Evolutionary conservation across 768 basidiomycete genomes (phyloP), one percentile per base, ranked within the genome.

Genomic region (Tulasnella sp.): DNA sequence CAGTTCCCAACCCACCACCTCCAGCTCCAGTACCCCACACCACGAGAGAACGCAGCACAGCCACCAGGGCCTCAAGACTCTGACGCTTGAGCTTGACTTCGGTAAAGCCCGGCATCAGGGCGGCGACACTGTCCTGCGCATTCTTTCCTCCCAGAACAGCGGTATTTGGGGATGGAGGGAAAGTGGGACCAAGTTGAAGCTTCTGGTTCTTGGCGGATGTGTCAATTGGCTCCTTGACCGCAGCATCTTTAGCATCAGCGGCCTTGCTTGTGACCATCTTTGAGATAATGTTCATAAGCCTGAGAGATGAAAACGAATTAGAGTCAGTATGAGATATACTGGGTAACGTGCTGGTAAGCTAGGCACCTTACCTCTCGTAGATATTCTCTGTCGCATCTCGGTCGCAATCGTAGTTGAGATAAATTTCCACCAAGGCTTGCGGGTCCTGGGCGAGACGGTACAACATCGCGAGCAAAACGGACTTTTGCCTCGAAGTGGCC

Each of bases 361-460:
- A 5, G 46, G 5, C 15, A 7, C 85, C 91, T 82, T 82, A 94
- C 91, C 94, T 93, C 82, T 99, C 98, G 84, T 99, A 99, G 78
- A 99, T 96, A 85, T 99, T 99, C 82, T 98, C 97, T 13, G 89
- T 89, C 5, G 97, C 95, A 79, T 95, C 92, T 79, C 95, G 90
- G 82, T 99, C 98, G 83, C 98, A 99, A 83, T 99, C 98, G 83
- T 99, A 99, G 84, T 99, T 99, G 83, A 99, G 91, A 85, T 99
- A 99, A 78, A 99, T 91, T 84, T 99, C 98, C 40, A 99, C 98
- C 26, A 99, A 87, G 11, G 97, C 96, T 84, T 99, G 98, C 1
- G 98, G 96, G 82, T 99, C 98, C 83, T 97, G 94, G 82, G 94
- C 96, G 20, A 99, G 85, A 57, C 93, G 90, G 23, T 90, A 90